These are phyloP conservation scores for Brassica hybrid DNA, from an alignment of 441 rosid species.

Conservation along the genomic window DNA sequence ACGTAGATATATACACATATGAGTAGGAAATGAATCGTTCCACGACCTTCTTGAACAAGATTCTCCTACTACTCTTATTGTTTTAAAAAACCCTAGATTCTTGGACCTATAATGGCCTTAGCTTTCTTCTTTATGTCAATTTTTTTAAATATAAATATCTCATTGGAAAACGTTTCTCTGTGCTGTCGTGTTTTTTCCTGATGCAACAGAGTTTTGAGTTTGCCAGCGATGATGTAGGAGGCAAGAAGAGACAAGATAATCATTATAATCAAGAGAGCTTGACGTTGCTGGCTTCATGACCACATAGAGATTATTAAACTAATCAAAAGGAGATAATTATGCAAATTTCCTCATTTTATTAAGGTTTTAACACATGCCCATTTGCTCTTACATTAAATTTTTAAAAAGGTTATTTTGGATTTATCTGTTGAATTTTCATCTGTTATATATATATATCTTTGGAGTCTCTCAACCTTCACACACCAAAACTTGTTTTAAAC, in stretches of 20 bases:
- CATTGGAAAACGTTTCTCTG: conserved; percentile 30
- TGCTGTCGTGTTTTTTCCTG: conserved; percentile 27
- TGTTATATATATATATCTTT: conserved; percentile 24
- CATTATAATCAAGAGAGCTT: conserved; percentile 25
- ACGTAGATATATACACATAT: conserved; percentile 26
- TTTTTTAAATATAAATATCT: conserved; percentile 11
- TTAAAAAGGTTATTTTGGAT: conserved; percentile 20
- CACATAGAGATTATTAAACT: conserved; percentile 29
- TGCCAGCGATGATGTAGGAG: conserved; percentile 30
- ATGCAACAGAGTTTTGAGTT: conserved; percentile 37
- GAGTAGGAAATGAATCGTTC: conserved; percentile 41
- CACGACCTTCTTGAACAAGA: conserved; percentile 34
- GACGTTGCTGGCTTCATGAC: conserved; percentile 39
- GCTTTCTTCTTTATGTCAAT: neutral
- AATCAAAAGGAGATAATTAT: conserved; percentile 12
- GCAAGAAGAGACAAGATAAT: conserved; percentile 36
- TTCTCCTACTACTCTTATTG: conserved; percentile 23
- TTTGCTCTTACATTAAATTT: conserved; percentile 9
- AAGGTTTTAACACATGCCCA: conserved; percentile 36
- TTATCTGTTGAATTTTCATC: neutral
- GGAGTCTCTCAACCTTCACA: conserved; percentile 19
- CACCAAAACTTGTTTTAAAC: conserved; percentile 33
- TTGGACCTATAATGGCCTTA: conserved; percentile 30
- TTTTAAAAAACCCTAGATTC: conserved; percentile 37
- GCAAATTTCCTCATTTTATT: conserved; percentile 15